Base-by-base conservation (phyloP, 2,329 filamentous ascomycete species). In the Aspergillus eucalypticola region DNA sequence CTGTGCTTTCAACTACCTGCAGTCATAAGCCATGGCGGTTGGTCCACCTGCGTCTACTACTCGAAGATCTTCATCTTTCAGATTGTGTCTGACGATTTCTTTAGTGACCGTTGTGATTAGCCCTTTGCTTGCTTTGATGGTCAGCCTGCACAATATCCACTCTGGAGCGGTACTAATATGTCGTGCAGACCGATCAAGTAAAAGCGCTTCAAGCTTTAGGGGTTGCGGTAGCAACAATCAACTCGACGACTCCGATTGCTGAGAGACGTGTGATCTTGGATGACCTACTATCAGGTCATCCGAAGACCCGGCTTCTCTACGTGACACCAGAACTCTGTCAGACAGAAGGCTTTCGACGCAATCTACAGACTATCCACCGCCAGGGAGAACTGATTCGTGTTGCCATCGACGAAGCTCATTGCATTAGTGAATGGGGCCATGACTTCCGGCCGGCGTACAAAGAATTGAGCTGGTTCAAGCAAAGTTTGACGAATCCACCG, bases 401-500 rank as follows among this genome's bases (percentile, higher is more conserved):
- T 64, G 94, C 90, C 51, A 88, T 98, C 59, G 94, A 98, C 71
- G 94, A 98, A 78, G 94, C 94, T 2, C 94, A 98, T 75, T 98
- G 94, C 75, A 96, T 98, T 67, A 96, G 91, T 23, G 93, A 97
- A 87, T 97, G 94, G 94, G 94, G 94, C 1, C 93, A 98, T 74
- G 94, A 98, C 75, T 98, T 98, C 73, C 89, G 94, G n/a, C 90
- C 89, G 38, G 90, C 92, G 59, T 98, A 96, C 77, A 92, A 95
- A 71, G 86, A 89, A 19, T 83, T 98, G 6, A 88, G 86, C 2
- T 97, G 91, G 87, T 95, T 98, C 79, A 74, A 67, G 49, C 89
- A 90, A 67, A 83, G 86, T 52, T 69, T 81, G 13, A 71, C 66
- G 5, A 92, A 95, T 65, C 91, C 92, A 0, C 84, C 90, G 58